phyloP scores from a whole-genome alignment of 768 basidiomycete species.

The Tremella yokohamensis region DNA sequence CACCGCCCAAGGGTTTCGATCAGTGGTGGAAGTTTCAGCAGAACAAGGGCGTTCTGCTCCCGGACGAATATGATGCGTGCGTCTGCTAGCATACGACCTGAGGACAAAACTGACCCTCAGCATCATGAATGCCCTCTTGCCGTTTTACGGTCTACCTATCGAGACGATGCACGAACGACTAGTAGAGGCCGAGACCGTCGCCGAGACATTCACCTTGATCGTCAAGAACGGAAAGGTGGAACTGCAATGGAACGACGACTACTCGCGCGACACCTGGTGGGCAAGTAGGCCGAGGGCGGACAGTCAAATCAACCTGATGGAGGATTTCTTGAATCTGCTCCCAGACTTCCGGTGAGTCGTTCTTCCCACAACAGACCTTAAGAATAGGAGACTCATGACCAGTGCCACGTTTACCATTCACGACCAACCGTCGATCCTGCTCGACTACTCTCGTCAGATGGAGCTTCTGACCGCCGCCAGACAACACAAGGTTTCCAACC shows the following conservation, averaged over 20 bases:
- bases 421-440: slow-evolving; percentile 50
- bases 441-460: slow-evolving; percentile 42
- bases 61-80: slow-evolving; percentile 51
- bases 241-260: slow-evolving; percentile 53
- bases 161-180: slow-evolving; percentile 44
- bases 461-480: slow-evolving; percentile 46
- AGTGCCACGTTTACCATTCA: slow-evolving; percentile 52
- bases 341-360: slow-evolving; percentile 46
- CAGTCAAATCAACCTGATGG: slow-evolving; percentile 52
- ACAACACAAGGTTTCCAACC: slow-evolving; percentile 41
- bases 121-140: slow-evolving; percentile 49
- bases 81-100: slow-evolving; percentile 8
- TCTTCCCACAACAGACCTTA: background rate
- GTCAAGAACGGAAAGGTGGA: slow-evolving; percentile 51
- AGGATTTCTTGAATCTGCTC: slow-evolving; percentile 47
- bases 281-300: slow-evolving; percentile 50
- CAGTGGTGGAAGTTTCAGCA: slow-evolving; percentile 60
- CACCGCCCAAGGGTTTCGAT: slow-evolving; percentile 88
- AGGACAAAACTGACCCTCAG: slow-evolving; percentile 13
- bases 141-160: slow-evolving; percentile 49
- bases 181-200: slow-evolving; percentile 45
- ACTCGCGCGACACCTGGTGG: slow-evolving; percentile 51
- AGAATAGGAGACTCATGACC: background rate
- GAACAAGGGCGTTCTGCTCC: slow-evolving; percentile 43
- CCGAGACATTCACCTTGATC: slow-evolving; percentile 52